Conservation (phyloP, 2,329 filamentous ascomycete species). For the Cladosporium halotolerans region DNA sequence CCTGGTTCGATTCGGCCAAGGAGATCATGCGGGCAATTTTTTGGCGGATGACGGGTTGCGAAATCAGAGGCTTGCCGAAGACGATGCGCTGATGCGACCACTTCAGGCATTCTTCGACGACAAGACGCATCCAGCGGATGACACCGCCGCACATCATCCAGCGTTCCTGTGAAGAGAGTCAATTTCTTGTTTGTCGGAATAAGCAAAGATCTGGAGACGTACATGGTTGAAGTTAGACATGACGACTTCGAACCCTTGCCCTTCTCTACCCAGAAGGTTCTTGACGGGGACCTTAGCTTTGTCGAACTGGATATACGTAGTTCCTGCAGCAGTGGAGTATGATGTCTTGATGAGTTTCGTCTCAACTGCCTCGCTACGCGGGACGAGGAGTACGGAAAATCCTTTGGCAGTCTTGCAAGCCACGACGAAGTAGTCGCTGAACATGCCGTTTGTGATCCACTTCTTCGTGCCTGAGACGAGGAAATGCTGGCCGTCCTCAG, state of each 20-base stretch:
- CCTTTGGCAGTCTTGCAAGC: slow-evolving; percentile 74
- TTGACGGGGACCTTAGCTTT: slow-evolving; percentile 78
- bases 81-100: slow-evolving; percentile 84
- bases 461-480: slow-evolving; percentile 70
- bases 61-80: slow-evolving; percentile 74
- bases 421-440: slow-evolving; percentile 75
- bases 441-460: slow-evolving; percentile 79
- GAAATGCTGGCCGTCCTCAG: slow-evolving; percentile 67
- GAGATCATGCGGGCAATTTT: slow-evolving; percentile 89
- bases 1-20: slow-evolving; percentile 72
- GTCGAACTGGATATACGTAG: slow-evolving; percentile 74
- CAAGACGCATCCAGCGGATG: slow-evolving; percentile 58
- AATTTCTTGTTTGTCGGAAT: neutral
- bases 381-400: slow-evolving; percentile 69
- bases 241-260: slow-evolving; percentile 61
- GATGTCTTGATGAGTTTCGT: slow-evolving; percentile 73
- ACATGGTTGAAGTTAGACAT: slow-evolving; percentile 77
- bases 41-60: slow-evolving; percentile 73
- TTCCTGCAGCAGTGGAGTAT: slow-evolving; percentile 73
- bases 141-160: slow-evolving; percentile 46
- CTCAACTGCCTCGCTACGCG: slow-evolving; percentile 67
- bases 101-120: slow-evolving; percentile 79
- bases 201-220: neutral
- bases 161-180: slow-evolving; percentile 21
- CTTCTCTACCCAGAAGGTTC: slow-evolving; percentile 72